Conservation (phyloP, 2,329 filamentous ascomycete genomes). For the Fusarium redolens region DNA sequence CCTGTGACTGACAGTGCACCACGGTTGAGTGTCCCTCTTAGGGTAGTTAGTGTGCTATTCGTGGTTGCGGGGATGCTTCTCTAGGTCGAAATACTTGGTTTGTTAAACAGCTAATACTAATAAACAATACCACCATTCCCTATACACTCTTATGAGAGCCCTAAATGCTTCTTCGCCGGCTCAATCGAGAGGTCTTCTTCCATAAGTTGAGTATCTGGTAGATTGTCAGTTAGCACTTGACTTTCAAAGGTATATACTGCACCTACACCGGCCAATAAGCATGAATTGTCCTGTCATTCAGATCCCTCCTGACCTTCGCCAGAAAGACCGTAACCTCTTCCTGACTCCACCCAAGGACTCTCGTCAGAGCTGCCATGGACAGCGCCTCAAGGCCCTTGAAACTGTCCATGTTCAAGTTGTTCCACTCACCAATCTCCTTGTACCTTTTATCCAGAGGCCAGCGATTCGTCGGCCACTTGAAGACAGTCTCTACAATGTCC, state of each 20-base stretch:
- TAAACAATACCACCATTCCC: background rate
- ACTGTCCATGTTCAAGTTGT: constrained; percentile 20
- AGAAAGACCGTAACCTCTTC: constrained; percentile 24
- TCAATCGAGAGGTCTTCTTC: background rate
- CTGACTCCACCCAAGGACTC: constrained; percentile 20
- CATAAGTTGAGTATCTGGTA: constrained; percentile 26
- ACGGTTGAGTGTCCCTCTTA: background rate
- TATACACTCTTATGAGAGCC: no score
- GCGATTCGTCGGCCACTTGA: constrained; percentile 37
- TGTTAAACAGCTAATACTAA: no score
- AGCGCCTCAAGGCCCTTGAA: constrained; percentile 28
- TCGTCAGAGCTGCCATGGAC: constrained; percentile 21
- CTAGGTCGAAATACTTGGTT: background rate
- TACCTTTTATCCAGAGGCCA: constrained; percentile 29
- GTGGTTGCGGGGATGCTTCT: background rate
- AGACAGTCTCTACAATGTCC: constrained; percentile 21
- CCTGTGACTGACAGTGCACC: background rate
- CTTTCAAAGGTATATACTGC: fast-evolving
- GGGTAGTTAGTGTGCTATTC: background rate
- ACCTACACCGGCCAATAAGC: constrained; percentile 38
- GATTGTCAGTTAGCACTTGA: background rate
- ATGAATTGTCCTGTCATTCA: constrained; percentile 28
- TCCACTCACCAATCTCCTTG: constrained; percentile 34
- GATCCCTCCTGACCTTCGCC: constrained; percentile 21
- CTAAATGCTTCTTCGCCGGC: fast-evolving